Base-by-base conservation (phyloP, 371 early-diverging fungal genomes). In the Encephalitozoon intestinalis region DNA sequence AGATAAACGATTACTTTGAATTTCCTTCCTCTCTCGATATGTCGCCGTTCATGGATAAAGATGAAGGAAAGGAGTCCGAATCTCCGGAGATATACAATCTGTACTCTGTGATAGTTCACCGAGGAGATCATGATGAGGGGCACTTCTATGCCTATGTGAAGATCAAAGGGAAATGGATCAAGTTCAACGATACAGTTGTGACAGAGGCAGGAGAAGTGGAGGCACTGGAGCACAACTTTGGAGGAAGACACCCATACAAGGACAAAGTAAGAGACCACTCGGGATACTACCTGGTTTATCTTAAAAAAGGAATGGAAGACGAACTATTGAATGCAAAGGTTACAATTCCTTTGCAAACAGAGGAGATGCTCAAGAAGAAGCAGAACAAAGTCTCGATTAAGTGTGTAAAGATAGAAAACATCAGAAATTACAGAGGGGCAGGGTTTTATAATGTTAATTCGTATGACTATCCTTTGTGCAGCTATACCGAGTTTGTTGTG, bases 101-200 rank as follows among this genome's bases (percentile, higher is more conserved):
- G 25, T 81, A 50, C 80, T 89, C 92, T 70, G 96, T 97, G 0
- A 87, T 96, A 51, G 97, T 97, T 9, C 99, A 99, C 80, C 90
- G 89, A 75, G 99, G 99, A 50, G 94, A 93, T 80, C 80, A 92
- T 28, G 88, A 90, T 78, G 92, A 93, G 70, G 99, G 99, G 0
- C 97, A 96, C 86, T 99, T 96, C 83, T 94, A 91, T 87, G 93
- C 93, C 2, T 78, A 88, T 89, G 67, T 69, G 84, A 90, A 51
- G 89, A 90, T 64, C 88, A 87, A 76, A 92, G 94, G 94, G 76
- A n/a, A 54, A 26, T 84, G 82, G 79, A 91, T 88, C 83, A 91
- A 92, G 49, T 98, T 96, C 82, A 96, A 98, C 82, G 99, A 98
- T 83, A 94, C 94, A 77, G 88, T 91, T 30, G 97, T 98, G 1